Conservation (phyloP, 2,329 filamentous ascomycete genomes). For the Juglanconis juglandina region DNA sequence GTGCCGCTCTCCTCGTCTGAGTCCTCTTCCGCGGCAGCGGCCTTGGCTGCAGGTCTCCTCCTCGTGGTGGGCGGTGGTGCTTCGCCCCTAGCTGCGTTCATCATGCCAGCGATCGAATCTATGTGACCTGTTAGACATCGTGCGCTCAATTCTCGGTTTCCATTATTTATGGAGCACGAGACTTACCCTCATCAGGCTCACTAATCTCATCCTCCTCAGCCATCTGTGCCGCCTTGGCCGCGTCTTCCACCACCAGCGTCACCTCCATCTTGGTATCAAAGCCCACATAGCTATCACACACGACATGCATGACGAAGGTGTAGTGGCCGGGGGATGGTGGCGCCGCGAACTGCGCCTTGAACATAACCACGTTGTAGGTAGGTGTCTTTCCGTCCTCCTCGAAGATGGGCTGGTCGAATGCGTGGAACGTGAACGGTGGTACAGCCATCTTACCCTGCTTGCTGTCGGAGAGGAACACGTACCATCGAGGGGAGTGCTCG, state of each 20-base stretch:
- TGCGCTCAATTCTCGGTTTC: background rate
- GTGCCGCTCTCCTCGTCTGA: constrained; percentile 81
- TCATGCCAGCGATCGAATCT: constrained; percentile 89
- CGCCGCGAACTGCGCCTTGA: constrained; percentile 96
- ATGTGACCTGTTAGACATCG: constrained; percentile 26
- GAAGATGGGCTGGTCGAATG: constrained; percentile 86
- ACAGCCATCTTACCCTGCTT: constrained; percentile 96
- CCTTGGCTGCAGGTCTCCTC: constrained; percentile 40
- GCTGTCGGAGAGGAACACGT: constrained; percentile 89
- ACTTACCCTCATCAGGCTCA: constrained; percentile 93
- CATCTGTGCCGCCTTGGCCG: constrained; percentile 76
- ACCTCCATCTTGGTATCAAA: constrained; percentile 92
- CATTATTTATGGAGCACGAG: background rate
- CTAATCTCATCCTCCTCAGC: constrained; percentile 91
- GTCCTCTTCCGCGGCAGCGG: constrained; percentile 43
- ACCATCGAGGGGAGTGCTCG: constrained; percentile 87
- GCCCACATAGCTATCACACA: constrained; percentile 93
- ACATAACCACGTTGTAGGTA: constrained; percentile 90
- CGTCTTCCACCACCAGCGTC: constrained; percentile 82
- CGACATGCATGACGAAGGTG: constrained; percentile 87
- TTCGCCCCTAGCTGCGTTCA: constrained; percentile 79
- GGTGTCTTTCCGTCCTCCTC: constrained; percentile 71
- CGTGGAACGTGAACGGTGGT: constrained; percentile 90
- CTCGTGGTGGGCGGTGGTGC: constrained; percentile 52
- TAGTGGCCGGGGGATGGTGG: constrained; percentile 90